phyloP scores from a whole-genome alignment of 2,329 filamentous ascomycete genomes.

The Trichophaea hybrida region DNA sequence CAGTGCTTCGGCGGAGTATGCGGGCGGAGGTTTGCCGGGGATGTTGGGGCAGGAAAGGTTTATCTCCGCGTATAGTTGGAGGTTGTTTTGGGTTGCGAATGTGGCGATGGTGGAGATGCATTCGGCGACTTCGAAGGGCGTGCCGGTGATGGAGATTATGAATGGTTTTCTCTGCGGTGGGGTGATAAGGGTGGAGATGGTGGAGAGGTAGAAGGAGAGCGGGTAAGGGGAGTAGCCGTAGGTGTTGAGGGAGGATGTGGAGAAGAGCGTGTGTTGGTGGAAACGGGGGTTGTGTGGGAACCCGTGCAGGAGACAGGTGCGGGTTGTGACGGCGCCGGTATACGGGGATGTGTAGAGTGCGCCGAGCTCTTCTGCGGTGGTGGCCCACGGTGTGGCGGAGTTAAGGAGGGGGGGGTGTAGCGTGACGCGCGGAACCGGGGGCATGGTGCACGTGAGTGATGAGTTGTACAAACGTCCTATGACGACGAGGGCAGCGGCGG shows the following conservation, averaged over 20 bases:
- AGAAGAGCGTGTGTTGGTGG: constrained; percentile 52
- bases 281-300: constrained; percentile 46
- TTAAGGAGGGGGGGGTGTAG: constrained; percentile 57
- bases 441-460: not conserved
- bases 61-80: constrained; percentile 54
- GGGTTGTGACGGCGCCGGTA: constrained; percentile 60
- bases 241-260: constrained; percentile 43
- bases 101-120: constrained; percentile 38
- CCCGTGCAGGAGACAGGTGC: constrained; percentile 52
- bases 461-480: not conserved
- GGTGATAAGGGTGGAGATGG: constrained; percentile 38
- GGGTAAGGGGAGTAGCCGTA: constrained; percentile 57
- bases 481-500: too few species aligned
- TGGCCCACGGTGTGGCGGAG: constrained; percentile 63
- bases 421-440: constrained; percentile 30
- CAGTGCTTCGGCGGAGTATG: constrained; percentile 45
- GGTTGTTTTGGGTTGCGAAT: constrained; percentile 31
- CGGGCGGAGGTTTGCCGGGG: constrained; percentile 50
- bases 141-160: constrained; percentile 58
- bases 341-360: constrained; percentile 45
- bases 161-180: constrained; percentile 40
- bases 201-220: constrained; percentile 37
- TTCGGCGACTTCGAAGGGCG: constrained; percentile 40
- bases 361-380: constrained; percentile 46
- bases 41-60: constrained; percentile 74